These are phyloP conservation scores for Cladophialophora chaetospira DNA, from an alignment of 2,329 filamentous ascomycete species.

Conservation along the genomic window DNA sequence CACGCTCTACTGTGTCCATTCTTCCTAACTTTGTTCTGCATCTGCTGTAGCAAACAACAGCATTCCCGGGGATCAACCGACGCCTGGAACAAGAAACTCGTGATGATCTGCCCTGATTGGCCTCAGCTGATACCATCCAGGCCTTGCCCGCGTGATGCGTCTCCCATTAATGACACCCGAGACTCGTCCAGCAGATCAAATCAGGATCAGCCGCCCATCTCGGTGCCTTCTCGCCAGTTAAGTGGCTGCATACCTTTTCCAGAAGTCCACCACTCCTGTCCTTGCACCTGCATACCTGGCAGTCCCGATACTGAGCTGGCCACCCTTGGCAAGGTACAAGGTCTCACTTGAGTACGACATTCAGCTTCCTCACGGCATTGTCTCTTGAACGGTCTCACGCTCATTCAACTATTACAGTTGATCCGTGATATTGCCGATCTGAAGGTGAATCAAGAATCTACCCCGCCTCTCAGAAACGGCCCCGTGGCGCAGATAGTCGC, in stretches of 20 bases:
- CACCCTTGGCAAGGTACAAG: too few species aligned
- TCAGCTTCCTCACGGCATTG: neutral
- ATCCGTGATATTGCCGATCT: neutral
- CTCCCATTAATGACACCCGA: neutral
- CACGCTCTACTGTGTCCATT: too few species aligned
- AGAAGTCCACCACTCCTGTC: conserved; percentile 5
- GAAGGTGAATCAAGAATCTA: neutral
- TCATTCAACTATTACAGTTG: neutral
- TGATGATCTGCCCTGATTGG: neutral
- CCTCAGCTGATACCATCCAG: neutral
- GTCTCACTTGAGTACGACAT: neutral
- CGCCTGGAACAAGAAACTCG: neutral
- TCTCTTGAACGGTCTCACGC: neutral
- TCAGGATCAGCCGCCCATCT: conserved; percentile 11
- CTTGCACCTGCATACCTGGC: conserved; percentile 4
- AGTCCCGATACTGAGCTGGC: conserved; percentile 2
- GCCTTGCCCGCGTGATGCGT: conserved; percentile 6
- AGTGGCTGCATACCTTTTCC: conserved; percentile 6
- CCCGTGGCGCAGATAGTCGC: conserved; percentile 14
- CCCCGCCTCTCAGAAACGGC: neutral
- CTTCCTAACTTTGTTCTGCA: too few species aligned
- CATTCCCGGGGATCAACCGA: too few species aligned
- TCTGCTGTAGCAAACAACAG: too few species aligned
- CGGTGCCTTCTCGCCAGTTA: conserved; percentile 1
- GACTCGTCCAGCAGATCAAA: neutral